Evolutionary conservation across 495 filamentous ascomycete genomes (phyloP).

Genomic region (Delitschia confertaspora): DNA sequence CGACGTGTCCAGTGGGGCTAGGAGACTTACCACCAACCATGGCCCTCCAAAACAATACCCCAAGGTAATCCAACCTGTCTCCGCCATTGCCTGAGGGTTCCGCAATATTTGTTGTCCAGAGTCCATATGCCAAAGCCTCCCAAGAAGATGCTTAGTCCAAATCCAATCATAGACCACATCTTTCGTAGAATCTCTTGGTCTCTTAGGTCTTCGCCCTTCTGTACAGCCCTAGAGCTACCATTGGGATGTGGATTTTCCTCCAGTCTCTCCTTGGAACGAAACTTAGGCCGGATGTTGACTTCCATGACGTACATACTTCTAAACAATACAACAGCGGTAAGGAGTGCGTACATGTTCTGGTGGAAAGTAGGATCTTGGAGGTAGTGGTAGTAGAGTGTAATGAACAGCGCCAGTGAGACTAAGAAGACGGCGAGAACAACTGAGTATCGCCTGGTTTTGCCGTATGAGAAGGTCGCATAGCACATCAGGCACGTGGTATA

Average conservation of each 20-base stretch:
- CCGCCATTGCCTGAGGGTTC: conserved; percentile 59
- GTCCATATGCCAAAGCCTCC: conserved; percentile 82
- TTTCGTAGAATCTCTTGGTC: conserved; percentile 52
- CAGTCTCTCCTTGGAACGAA: conserved; percentile 26
- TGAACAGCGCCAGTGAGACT: conserved; percentile 58
- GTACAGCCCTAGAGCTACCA: conserved; percentile 18
- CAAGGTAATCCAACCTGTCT: conserved; percentile 72
- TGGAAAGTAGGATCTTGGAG: conserved; percentile 90
- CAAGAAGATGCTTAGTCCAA: conserved; percentile 67
- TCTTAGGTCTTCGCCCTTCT: conserved; percentile 42
- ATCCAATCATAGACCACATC: conserved; percentile 69
- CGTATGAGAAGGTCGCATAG: conserved; percentile 78
- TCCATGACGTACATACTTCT: conserved; percentile 92
- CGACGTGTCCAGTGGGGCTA: conserved; percentile 25
- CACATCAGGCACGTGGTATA: conserved; percentile 94
- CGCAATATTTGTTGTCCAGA: conserved; percentile 76
- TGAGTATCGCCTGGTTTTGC: conserved; percentile 46
- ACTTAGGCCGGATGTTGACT: conserved; percentile 54
- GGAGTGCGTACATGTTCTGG: conserved; percentile 73
- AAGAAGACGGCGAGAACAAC: conserved; percentile 53
- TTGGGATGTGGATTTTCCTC: conserved; percentile 32
- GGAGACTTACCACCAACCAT: conserved; percentile 87
- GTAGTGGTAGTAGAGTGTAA: conserved; percentile 89
- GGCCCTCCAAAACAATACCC: conserved; percentile 83
- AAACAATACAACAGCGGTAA: conserved; percentile 70